A percentile compares a stretch with the other conserved stretches of the same genome.
phyloP scores from a whole-genome alignment of 2,329 filamentous ascomycete genomes.

The Trichoderma oligosporum region DNA sequence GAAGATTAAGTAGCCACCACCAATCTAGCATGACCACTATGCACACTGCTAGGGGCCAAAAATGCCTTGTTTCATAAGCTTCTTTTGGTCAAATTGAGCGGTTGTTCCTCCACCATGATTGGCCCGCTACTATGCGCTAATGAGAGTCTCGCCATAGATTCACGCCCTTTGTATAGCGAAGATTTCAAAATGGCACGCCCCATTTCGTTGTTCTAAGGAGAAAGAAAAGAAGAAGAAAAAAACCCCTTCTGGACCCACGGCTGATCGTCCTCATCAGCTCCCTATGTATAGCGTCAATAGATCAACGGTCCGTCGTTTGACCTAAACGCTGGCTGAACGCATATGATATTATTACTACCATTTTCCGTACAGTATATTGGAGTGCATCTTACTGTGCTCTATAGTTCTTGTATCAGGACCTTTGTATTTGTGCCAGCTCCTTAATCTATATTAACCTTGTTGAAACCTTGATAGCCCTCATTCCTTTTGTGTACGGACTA shows the following conservation, averaged over 20 bases:
- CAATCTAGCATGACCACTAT: not conserved
- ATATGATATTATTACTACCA: not conserved
- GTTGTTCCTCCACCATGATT: not conserved
- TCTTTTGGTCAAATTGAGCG: not conserved
- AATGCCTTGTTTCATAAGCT: constrained; percentile 16
- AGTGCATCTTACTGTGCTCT: not conserved
- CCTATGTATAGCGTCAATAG: not conserved
- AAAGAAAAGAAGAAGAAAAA: not conserved
- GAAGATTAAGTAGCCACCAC: not conserved
- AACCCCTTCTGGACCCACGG: constrained; percentile 16
- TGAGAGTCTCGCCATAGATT: not conserved
- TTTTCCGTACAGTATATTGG: constrained; percentile 5
- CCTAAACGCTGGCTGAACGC: not conserved
- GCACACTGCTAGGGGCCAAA: not conserved
- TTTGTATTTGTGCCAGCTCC: too few relatives aligned
- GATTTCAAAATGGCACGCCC: not conserved
- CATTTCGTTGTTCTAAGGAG: not conserved
- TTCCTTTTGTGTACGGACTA: too few relatives aligned
- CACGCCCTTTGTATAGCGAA: not conserved
- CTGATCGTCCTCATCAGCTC: constrained; percentile 3
- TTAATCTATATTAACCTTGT: too few relatives aligned
- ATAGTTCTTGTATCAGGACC: too few relatives aligned
- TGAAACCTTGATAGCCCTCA: too few relatives aligned
- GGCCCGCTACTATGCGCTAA: not conserved
- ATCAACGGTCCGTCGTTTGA: not conserved